phyloP scores from a whole-genome alignment of 148 eudicot genomes.

The Nepenthes mirabilis region DNA sequence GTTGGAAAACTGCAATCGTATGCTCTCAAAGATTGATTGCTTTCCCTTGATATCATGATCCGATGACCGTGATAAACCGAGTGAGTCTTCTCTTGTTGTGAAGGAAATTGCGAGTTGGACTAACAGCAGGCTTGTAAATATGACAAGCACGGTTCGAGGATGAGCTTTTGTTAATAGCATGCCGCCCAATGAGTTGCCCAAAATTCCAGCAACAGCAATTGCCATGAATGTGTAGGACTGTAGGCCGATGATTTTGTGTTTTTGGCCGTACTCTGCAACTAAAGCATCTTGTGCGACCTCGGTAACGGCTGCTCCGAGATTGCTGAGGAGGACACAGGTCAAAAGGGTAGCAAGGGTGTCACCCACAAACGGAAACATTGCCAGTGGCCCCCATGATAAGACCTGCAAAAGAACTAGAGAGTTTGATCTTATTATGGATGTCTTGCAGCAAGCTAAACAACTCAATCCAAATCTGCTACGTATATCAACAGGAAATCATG shows the following conservation, averaged over 20 bases:
- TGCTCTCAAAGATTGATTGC: constrained; percentile 18
- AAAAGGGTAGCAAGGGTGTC: constrained; percentile 53
- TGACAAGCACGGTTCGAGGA: constrained; percentile 37
- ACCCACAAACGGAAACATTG: constrained; percentile 48
- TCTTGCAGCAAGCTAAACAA: neutral
- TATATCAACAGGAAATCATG: no score
- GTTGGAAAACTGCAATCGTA: constrained; percentile 46
- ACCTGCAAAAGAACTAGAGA: constrained; percentile 76
- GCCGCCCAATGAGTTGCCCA: constrained; percentile 79
- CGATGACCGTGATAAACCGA: constrained; percentile 38
- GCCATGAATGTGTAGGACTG: constrained; percentile 91
- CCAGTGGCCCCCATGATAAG: constrained; percentile 72
- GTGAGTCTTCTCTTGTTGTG: constrained; percentile 43
- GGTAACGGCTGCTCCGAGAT: constrained; percentile 81
- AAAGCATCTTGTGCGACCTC: constrained; percentile 95
- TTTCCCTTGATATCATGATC: constrained; percentile 1
- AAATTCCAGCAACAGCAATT: constrained; percentile 73
- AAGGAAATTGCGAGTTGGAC: constrained; percentile 40
- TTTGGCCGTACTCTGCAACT: constrained; percentile 78
- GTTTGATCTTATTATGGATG: neutral
- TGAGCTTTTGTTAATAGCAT: constrained; percentile 43
- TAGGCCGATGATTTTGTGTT: constrained; percentile 51
- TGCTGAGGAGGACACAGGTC: constrained; percentile 71
- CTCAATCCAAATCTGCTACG: no score
- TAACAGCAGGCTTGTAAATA: constrained; percentile 42